phyloP scores from a whole-genome alignment of 2,329 filamentous ascomycete genomes.

The Fusarium pseudonygamai region DNA sequence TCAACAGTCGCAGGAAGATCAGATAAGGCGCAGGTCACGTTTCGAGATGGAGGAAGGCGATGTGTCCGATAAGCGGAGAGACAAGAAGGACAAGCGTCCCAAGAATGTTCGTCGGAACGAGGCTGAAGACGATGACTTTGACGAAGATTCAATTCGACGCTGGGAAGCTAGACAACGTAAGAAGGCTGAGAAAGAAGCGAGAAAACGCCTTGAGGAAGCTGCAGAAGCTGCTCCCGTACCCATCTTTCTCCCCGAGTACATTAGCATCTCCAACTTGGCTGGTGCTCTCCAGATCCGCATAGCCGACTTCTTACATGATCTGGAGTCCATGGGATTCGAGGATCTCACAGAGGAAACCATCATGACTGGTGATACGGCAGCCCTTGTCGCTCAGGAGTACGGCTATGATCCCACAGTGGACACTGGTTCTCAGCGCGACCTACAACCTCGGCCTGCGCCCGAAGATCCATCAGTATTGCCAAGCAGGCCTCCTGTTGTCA shows the following conservation, averaged over 20 bases:
- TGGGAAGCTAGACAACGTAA: constrained; percentile 53
- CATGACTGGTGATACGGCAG: constrained; percentile 89
- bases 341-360: constrained; percentile 84
- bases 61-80: constrained; percentile 25
- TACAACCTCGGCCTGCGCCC: constrained; percentile 74
- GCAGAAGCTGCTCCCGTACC: constrained; percentile 57
- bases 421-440: constrained; percentile 71
- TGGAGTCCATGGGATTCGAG: constrained; percentile 90
- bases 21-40: constrained; percentile 43
- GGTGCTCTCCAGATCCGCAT: constrained; percentile 76
- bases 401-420: constrained; percentile 88
- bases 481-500: constrained; percentile 87
- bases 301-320: constrained; percentile 75
- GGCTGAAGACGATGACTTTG: constrained; percentile 49
- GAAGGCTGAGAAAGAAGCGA: constrained; percentile 55
- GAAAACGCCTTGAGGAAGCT: constrained; percentile 52
- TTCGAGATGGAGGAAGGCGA: constrained; percentile 45
- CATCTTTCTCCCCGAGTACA: constrained; percentile 88
- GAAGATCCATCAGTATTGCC: constrained; percentile 76
- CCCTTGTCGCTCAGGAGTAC: constrained; percentile 90
- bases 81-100: constrained; percentile 41
- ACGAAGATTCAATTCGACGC: constrained; percentile 50
- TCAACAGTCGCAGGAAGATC: constrained; percentile 21
- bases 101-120: constrained; percentile 35
- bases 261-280: constrained; percentile 86